A percentile compares a stretch with the other conserved stretches of the same genome.
phyloP scores from a whole-genome alignment of 352 stramenopile species.

The Albugo laibachii region DNA sequence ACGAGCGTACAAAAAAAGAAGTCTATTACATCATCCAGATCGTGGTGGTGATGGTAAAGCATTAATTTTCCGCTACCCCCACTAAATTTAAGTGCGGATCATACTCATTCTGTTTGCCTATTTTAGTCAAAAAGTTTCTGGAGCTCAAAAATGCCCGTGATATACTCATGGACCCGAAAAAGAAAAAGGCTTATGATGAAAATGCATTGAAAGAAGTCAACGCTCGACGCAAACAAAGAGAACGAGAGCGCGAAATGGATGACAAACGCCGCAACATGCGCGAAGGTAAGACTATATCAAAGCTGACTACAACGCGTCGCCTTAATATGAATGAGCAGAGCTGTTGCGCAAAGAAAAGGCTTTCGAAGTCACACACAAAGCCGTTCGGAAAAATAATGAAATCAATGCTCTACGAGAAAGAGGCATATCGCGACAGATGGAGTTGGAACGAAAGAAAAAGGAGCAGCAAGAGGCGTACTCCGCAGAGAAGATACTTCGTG shows the following conservation, averaged over 20 bases:
- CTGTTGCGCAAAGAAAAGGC: slow-evolving; percentile 35
- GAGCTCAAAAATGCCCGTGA: slow-evolving; percentile 63
- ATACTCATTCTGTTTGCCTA: background rate
- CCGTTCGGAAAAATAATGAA: slow-evolving; percentile 19
- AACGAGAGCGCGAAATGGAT: slow-evolving; percentile 36
- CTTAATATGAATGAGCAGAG: slow-evolving; percentile 12
- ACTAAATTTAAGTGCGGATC: background rate
- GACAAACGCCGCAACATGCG: slow-evolving; percentile 35
- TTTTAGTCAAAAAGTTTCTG: slow-evolving; percentile 56
- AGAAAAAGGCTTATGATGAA: slow-evolving; percentile 71
- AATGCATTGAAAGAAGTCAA: slow-evolving; percentile 39
- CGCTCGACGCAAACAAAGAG: slow-evolving; percentile 40
- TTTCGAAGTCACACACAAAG: slow-evolving; percentile 18
- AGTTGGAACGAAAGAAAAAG: slow-evolving; percentile 25
- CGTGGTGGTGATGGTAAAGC: slow-evolving; percentile 47
- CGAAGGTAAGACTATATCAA: slow-evolving; percentile 16
- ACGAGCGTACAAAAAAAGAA: slow-evolving; percentile 73
- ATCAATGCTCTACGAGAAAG: slow-evolving; percentile 34
- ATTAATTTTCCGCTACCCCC: background rate
- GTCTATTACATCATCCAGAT: slow-evolving; percentile 55
- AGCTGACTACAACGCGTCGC: background rate
- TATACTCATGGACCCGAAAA: slow-evolving; percentile 48
- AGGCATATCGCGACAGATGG: slow-evolving; percentile 22
- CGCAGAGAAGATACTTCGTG: background rate
- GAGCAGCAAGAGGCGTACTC: background rate